These are phyloP conservation scores for Conringia planisiliqua DNA, from an alignment of 345 rosid genomes.

Conservation along the genomic window DNA sequence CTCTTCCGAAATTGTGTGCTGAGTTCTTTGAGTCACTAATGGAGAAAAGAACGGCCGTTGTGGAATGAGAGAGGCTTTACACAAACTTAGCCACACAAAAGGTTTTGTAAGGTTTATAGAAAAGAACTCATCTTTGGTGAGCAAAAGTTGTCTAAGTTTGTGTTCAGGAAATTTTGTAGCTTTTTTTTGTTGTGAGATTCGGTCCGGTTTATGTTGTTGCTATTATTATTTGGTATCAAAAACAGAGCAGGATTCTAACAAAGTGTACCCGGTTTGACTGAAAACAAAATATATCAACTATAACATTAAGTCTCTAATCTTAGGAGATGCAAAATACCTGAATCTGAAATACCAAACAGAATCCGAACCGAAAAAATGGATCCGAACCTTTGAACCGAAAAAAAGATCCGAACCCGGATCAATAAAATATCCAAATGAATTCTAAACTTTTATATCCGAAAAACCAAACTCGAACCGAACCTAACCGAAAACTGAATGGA, in stretches of 20 bases:
- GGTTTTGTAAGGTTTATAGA: conserved; percentile 14
- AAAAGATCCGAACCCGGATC: no score
- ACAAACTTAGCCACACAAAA: conserved; percentile 1
- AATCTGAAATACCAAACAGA: no score
- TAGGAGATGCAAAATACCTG: no score
- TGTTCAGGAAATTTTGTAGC: conserved; percentile 26
- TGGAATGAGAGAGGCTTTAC: conserved; percentile 40
- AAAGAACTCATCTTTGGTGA: background rate
- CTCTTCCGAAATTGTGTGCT: conserved; percentile 66
- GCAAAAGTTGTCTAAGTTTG: conserved; percentile 11
- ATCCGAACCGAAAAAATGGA: no score
- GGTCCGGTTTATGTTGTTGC: conserved; percentile 7
- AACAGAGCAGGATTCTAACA: background rate
- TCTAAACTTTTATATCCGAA: no score
- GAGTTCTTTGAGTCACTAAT: conserved; percentile 69
- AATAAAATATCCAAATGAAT: no score
- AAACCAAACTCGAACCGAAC: no score
- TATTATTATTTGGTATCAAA: background rate
- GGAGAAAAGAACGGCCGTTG: conserved; percentile 58
- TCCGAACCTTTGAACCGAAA: no score
- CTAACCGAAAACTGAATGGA: no score
- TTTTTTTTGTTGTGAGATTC: background rate
- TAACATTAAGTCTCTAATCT: no score
- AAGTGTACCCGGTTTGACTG: background rate
- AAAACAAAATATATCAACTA: background rate